Evolutionary conservation across 345 rosid genomes (phyloP), one percentile per base, ranked within the genome.

Genomic region (Noccaea bulbosa): DNA sequence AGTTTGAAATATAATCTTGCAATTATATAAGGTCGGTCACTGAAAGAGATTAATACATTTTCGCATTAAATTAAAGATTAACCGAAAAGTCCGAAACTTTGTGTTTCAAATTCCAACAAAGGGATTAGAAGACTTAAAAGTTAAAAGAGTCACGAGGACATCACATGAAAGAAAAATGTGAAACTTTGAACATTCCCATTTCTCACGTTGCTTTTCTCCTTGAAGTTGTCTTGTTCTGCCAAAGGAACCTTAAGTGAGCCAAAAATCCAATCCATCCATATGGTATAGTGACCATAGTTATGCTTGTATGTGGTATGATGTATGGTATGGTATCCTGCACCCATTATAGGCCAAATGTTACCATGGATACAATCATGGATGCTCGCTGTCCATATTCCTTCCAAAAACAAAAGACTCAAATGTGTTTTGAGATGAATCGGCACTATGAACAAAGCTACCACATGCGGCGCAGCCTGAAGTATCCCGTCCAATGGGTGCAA

Each of bases 201-300:
- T 27, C 22, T 67, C 40, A 59, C 4, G 41, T 33, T 66, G 33
- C 7, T 74, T 74, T 74, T 67, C 41, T 46, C 8, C 2, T 63
- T 74, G 55, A 7, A 67, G 59, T 5, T 8, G 9, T 20, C 55
- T 35, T 51, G 40, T 66, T 83, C 86, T 3, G 78, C 81, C 15
- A 37, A 34, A 12, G 93, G 96, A 20, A 81, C 84, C 0, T 50
- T 81, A 40, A 93, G 95, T 5, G 99, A 83, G 46, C 96, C 97
- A 4, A 84, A 85, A 88, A 89, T 76, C 92, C 95, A 91, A 72
- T 93, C 97, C 96, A 91, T 89, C 93, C 85, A 86, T 44, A 93
- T 82, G 27, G 96, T 93, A 59, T 84, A 93, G 55, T 91, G 91
- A 11, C 98, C 98, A 71, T 93, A 93, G 69, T 89, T 91, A 59